Evolutionary conservation across 1,284 basidiomycete genomes (phyloP).

Genomic region (Inonotus hispidus): DNA sequence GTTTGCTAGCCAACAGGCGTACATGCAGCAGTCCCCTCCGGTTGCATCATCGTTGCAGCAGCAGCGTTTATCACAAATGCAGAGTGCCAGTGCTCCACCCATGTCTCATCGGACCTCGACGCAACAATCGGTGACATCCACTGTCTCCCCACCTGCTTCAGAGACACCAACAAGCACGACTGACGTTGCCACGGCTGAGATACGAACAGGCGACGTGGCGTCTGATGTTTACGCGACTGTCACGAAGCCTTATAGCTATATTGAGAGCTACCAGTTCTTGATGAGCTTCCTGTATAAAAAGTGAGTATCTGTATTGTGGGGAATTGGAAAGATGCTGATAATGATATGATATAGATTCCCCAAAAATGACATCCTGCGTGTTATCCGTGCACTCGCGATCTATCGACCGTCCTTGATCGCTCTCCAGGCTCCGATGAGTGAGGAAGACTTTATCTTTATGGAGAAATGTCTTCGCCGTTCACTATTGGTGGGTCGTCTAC

Average conservation of each 20-base stretch:
- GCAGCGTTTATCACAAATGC: background rate
- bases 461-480: slow-evolving; percentile 95
- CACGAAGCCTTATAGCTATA: slow-evolving; percentile 85
- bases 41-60: slow-evolving; percentile 3
- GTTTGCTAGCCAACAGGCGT: slow-evolving; percentile 8
- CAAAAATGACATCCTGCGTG: slow-evolving; percentile 90
- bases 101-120: background rate
- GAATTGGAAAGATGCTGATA: background rate
- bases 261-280: slow-evolving; percentile 89
- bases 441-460: slow-evolving; percentile 93
- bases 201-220: slow-evolving; percentile 25
- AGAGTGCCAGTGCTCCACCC: background rate
- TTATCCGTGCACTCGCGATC: slow-evolving; percentile 91
- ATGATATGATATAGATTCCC: slow-evolving; percentile 62
- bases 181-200: slow-evolving; percentile 18
- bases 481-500: slow-evolving; percentile 58
- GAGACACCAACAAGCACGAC: slow-evolving; percentile 15
- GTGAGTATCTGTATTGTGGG: slow-evolving; percentile 34
- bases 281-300: slow-evolving; percentile 87
- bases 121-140: slow-evolving; percentile 1
- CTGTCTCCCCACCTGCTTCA: slow-evolving; percentile 18
- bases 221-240: slow-evolving; percentile 66
- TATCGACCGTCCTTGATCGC: slow-evolving; percentile 95
- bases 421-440: slow-evolving; percentile 89
- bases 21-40: background rate